Conservation (phyloP, 805 yeast genomes). For the Sugiyamaella lignohabitans region DNA sequence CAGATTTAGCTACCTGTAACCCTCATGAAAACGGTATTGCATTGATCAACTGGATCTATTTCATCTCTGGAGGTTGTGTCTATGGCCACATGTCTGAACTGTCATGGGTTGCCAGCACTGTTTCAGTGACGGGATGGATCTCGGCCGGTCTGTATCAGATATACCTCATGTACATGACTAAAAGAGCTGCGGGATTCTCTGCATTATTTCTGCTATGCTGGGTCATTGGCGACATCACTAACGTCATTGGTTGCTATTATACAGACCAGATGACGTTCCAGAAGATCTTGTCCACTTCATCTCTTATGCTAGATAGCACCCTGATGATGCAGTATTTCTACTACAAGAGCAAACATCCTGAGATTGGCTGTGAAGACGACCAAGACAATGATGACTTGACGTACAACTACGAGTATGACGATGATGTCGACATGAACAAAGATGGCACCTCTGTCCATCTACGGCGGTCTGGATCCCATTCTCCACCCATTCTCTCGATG, state of each 20-base stretch:
- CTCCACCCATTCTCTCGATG: not conserved
- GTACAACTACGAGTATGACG: not conserved
- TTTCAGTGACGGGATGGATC: constrained; percentile 28
- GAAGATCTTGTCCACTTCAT: constrained; percentile 23
- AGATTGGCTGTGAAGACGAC: not conserved
- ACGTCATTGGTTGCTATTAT: constrained; percentile 28
- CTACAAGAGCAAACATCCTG: constrained; percentile 11
- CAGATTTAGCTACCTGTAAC: no score
- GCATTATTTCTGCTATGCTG: constrained; percentile 25
- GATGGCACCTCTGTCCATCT: not conserved
- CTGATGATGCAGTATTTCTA: constrained; percentile 25
- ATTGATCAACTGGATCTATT: constrained; percentile 9
- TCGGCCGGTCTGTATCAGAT: constrained; percentile 29
- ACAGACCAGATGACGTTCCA: constrained; percentile 30
- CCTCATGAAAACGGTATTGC: constrained; percentile 9
- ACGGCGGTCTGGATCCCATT: not conserved
- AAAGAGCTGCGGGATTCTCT: constrained; percentile 28
- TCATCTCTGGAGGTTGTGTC: constrained; percentile 11
- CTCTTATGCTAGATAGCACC: constrained; percentile 22
- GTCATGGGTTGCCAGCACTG: constrained; percentile 20
- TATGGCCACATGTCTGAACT: constrained; percentile 12
- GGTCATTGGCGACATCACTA: constrained; percentile 29
- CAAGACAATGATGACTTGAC: constrained; percentile 10
- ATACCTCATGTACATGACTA: constrained; percentile 21
- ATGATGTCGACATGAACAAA: constrained; percentile 1